phyloP scores from a whole-genome alignment of 208 protist genomes.

The Trypanosomatidae sp. region DNA sequence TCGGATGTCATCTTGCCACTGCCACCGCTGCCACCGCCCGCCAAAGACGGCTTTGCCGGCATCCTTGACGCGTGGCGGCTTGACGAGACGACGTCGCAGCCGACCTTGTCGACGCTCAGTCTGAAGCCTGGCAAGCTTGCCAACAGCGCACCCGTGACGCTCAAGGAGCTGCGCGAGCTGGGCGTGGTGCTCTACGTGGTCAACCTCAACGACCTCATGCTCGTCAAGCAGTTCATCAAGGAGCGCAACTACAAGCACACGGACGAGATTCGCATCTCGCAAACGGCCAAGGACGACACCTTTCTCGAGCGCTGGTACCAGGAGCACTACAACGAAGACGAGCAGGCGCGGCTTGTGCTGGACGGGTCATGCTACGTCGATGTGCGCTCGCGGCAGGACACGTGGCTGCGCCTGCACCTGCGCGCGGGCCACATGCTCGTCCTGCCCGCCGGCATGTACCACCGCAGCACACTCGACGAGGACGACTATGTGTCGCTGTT shows the following conservation, averaged over 20 bases:
- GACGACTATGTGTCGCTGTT: slow-evolving; percentile 81
- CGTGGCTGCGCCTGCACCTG: slow-evolving; percentile 86
- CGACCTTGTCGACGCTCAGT: slow-evolving; percentile 40
- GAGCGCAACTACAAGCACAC: slow-evolving; percentile 87
- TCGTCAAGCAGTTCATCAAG: slow-evolving; percentile 80
- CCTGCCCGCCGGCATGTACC: slow-evolving; percentile 76
- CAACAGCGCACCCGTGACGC: slow-evolving; percentile 22
- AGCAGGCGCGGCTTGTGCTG: slow-evolving; percentile 82
- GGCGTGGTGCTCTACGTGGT: slow-evolving; percentile 70
- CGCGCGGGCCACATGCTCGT: slow-evolving; percentile 74
- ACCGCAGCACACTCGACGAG: slow-evolving; percentile 75
- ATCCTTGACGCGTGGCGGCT: slow-evolving; percentile 72
- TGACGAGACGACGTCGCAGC: slow-evolving; percentile 66
- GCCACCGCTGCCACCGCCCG: slow-evolving; percentile 51
- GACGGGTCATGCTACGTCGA: slow-evolving; percentile 90
- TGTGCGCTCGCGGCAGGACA: slow-evolving; percentile 82
- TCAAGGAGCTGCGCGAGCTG: slow-evolving; percentile 67
- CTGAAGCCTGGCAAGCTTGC: slow-evolving; percentile 55
- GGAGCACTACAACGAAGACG: slow-evolving; percentile 90
- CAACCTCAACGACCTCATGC: slow-evolving; percentile 71
- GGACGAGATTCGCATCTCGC: slow-evolving; percentile 72
- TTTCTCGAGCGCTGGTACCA: slow-evolving; percentile 86
- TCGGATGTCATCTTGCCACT: slow-evolving; percentile 68
- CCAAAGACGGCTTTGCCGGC: slow-evolving; percentile 29
- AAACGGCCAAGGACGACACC: slow-evolving; percentile 80